Base-by-base conservation (phyloP, 2,329 filamentous ascomycete genomes). In the Colletotrichum karsti region DNA sequence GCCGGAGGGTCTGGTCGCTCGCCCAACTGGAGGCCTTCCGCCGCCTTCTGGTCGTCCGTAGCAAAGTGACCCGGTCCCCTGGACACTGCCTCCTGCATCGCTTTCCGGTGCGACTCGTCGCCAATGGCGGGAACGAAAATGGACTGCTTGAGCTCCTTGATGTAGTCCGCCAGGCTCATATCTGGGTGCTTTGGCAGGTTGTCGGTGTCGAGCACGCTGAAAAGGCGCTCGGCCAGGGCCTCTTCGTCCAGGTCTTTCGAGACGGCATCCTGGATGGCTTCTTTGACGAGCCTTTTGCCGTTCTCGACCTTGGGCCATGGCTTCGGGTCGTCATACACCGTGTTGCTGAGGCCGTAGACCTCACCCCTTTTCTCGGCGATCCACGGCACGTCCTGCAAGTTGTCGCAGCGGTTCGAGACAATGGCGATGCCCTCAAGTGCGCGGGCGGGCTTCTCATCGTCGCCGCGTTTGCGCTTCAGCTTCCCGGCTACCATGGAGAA, bases 401-500 rank as follows among this genome's bases (percentile, higher is more conserved):
- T 77, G 42, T 83, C 86, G 41, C 83, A 85, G 30, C 89, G 84
- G 74, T 92, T 92, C 53, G 87, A 90, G 55, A 92, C 82, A 58
- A 92, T 87, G 7, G 87, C 89, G 10, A 91, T 78, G 0, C 85
- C 85, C 67, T 87, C 81, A 22, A 85, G 74, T 8, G 60, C 69
- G 35, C 30, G 59, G 69, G 61, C 24, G 46, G 69, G 33, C 37
- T 33, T 30, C 41, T 53, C 55, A 7, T 64, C 26, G 58, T 13
- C 68, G 60, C 50, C 66, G 64, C 63, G 67, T 56, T 67, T 67
- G 48, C 81, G 82, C 51, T 77, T 78, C 72, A 92, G 79, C 73
- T 89, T 90, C 8, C 88, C 88, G 69, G 89, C 91, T n/a, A 91
- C 82, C 74, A 92, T 84, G 24, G 88, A 90, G 74, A 92, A 92